phyloP scores from a whole-genome alignment of 352 stramenopile genomes.

The Phytophthora meadii region DNA sequence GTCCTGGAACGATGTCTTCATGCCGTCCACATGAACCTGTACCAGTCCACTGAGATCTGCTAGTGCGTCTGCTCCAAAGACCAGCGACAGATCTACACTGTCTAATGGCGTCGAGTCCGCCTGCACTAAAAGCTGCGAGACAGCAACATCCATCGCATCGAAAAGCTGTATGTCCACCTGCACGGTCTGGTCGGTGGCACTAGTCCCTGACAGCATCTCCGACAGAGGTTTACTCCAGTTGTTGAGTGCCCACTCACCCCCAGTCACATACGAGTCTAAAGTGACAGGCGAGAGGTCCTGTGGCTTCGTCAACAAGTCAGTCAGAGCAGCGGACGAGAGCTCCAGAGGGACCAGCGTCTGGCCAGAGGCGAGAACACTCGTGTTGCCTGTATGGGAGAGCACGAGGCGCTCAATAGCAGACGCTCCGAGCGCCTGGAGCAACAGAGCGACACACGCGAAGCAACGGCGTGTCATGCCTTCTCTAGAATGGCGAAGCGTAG shows the following conservation, averaged over 20 bases:
- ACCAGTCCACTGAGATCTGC: conserved; percentile 37
- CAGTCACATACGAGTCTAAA: conserved; percentile 31
- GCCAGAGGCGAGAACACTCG: conserved; percentile 7
- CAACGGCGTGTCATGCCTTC: conserved; percentile 16
- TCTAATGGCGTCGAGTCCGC: conserved; percentile 19
- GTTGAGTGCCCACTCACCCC: conserved; percentile 38
- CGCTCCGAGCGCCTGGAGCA: conserved; percentile 13
- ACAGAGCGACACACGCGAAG: not conserved
- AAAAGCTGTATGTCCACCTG: conserved; percentile 37
- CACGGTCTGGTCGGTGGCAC: conserved; percentile 14
- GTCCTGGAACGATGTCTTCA: conserved; percentile 52
- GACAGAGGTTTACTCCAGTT: conserved; percentile 36
- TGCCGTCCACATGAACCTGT: conserved; percentile 43
- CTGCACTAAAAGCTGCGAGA: conserved; percentile 31
- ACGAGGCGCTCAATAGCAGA: conserved; percentile 31
- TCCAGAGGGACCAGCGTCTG: conserved; percentile 27
- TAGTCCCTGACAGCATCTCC: conserved; percentile 16
- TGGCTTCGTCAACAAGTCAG: conserved; percentile 14
- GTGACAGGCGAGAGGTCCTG: conserved; percentile 17
- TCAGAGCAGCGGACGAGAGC: conserved; percentile 26
- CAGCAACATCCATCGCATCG: conserved; percentile 19
- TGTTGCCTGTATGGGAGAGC: conserved; percentile 33
- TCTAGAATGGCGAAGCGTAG: conserved; percentile 11
- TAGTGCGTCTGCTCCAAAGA: conserved; percentile 27
- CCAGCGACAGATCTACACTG: conserved; percentile 23